These are phyloP conservation scores for Fraxinus albicans DNA, from an alignment of 305 asterid genomes.

Conservation along the genomic window DNA sequence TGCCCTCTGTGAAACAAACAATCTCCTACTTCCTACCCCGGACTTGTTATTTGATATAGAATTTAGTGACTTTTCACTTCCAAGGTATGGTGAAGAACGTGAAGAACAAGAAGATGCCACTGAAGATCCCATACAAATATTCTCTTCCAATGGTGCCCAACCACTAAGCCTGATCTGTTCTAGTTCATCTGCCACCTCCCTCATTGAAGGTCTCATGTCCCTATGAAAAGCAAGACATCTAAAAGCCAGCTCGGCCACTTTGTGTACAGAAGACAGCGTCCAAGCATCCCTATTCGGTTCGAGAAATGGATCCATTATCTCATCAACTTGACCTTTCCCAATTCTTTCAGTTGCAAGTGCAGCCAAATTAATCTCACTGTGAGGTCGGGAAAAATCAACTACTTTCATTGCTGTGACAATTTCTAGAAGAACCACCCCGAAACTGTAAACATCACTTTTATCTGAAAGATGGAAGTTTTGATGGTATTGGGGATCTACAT, in stretches of 20 bases:
- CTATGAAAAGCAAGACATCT: slow-evolving; percentile 88
- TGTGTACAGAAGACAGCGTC: slow-evolving; percentile 84
- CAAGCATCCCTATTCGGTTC: slow-evolving; percentile 93
- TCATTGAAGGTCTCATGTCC: slow-evolving; percentile 95
- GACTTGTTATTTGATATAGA: slow-evolving; percentile 38
- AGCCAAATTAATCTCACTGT: slow-evolving; percentile 79
- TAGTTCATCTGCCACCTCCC: slow-evolving; percentile 91
- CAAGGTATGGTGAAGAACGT: slow-evolving; percentile 36
- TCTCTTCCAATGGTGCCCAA: slow-evolving; percentile 80
- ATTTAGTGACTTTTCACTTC: slow-evolving; percentile 67
- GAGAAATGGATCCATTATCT: slow-evolving; percentile 75
- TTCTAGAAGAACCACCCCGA: slow-evolving; percentile 94
- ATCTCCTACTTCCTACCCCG: slow-evolving; percentile 53
- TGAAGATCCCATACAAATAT: slow-evolving; percentile 54
- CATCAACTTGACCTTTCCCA: slow-evolving; percentile 78
- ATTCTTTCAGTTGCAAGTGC: slow-evolving; percentile 83
- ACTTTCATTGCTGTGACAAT: slow-evolving; percentile 79
- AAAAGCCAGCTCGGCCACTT: slow-evolving; percentile 88
- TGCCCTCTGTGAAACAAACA: slow-evolving; percentile 40
- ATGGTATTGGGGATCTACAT: slow-evolving; percentile 93
- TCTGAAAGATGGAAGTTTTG: slow-evolving; percentile 95
- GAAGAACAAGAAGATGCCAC: slow-evolving; percentile 79
- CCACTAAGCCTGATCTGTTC: slow-evolving; percentile 77
- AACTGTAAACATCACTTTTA: slow-evolving; percentile 92
- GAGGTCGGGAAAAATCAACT: slow-evolving; percentile 84